phyloP scores from a whole-genome alignment of 495 filamentous ascomycete genomes.

The Annulohypoxylon stygium region DNA sequence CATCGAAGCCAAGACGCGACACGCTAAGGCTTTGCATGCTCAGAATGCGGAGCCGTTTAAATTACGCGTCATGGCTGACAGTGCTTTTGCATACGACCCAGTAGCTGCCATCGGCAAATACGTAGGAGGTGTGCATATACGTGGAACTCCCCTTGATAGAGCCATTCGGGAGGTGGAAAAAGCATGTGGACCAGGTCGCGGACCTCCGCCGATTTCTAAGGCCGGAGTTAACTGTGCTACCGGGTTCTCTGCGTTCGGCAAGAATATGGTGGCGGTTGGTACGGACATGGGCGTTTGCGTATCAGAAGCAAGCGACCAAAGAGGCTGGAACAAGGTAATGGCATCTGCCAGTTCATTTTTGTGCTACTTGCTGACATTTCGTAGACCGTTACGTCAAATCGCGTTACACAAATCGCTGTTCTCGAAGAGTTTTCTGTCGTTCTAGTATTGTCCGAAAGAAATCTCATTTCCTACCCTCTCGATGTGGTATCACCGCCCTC shows the following conservation, averaged over 20 bases:
- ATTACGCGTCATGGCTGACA: constrained; percentile 90
- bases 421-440: constrained; percentile 95
- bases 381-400: constrained; percentile 76
- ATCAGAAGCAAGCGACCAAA: constrained; percentile 84
- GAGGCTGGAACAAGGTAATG: constrained; percentile 86
- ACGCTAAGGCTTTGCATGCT: constrained; percentile 86
- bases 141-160: constrained; percentile 90
- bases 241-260: constrained; percentile 83
- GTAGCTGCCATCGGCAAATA: constrained; percentile 61
- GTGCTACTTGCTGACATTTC: constrained; percentile 31
- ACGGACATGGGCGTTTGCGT: constrained; percentile 95
- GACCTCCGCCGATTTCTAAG: constrained; percentile 81
- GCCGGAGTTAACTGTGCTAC: constrained; percentile 93
- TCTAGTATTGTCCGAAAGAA: constrained; percentile 89
- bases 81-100: constrained; percentile 88
- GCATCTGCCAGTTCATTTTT: constrained; percentile 30
- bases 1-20: constrained; percentile 90
- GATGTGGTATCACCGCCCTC: constrained; percentile 86
- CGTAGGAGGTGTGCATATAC: constrained; percentile 68
- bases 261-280: constrained; percentile 91
- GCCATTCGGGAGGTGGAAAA: constrained; percentile 90
- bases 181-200: constrained; percentile 72
- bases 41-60: constrained; percentile 98
- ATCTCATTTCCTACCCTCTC: constrained; percentile 92
- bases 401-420: constrained; percentile 93